Evolutionary conservation across 345 rosid species (phyloP).

Genomic region (Brassica nigra): DNA sequence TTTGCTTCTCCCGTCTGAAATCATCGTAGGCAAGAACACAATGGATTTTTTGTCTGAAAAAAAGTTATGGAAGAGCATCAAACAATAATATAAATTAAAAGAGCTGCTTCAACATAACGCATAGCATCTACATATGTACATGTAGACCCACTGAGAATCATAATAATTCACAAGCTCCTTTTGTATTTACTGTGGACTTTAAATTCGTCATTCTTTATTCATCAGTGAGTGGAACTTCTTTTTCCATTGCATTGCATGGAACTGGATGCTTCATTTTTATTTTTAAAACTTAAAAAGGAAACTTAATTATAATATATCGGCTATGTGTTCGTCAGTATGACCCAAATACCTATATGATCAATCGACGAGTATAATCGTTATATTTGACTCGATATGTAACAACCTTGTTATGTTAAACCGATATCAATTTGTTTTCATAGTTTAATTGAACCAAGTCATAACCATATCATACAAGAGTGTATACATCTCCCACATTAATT

Average conservation of each 20-base stretch:
- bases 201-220: constrained; percentile 38
- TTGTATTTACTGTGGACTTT: constrained; percentile 26
- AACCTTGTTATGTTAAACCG: neutral
- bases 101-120: constrained; percentile 60
- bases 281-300: constrained; percentile 32
- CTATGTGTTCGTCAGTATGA: constrained; percentile 18
- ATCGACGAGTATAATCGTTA: constrained; percentile 40
- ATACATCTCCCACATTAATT: too few relatives aligned
- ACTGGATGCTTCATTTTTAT: constrained; percentile 58
- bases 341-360: constrained; percentile 21
- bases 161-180: constrained; percentile 46
- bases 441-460: too few relatives aligned
- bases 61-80: neutral
- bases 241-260: constrained; percentile 37
- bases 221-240: constrained; percentile 40
- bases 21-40: neutral
- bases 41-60: neutral
- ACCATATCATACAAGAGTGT: too few relatives aligned
- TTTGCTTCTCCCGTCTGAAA: neutral
- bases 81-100: neutral
- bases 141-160: constrained; percentile 44
- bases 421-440: neutral
- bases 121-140: constrained; percentile 39
- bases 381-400: constrained; percentile 42
- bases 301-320: neutral